Evolutionary conservation across 2,329 filamentous ascomycete species (phyloP), one percentile per base, ranked within the genome.

Genomic region (Trichoderma hamatum): DNA sequence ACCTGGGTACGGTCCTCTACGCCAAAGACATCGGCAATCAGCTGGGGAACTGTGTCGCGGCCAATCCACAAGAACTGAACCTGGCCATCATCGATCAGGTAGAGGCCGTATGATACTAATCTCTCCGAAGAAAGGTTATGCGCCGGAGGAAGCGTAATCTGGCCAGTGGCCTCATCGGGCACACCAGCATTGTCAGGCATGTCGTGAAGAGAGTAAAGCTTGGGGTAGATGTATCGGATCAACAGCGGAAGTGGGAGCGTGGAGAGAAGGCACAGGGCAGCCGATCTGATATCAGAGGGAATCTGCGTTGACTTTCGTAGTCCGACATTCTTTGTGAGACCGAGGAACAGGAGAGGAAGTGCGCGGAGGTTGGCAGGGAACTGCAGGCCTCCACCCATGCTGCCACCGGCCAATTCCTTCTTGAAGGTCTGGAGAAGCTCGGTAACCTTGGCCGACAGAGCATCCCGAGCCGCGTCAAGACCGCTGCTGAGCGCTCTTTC

Each of bases 31-130:
- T 99, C 96, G 64, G 86, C 81, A 51, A 98, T 84, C 36, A 99
- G 86, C 77, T 97, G 93, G 1, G 94, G 93, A 32, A 99, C 93
- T 1, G 95, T 91, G 73, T 99, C 95, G 43, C 94, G 90, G 16
- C 96, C 96, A 24, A 98, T 87, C 96, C 96, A 99, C 59, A 99
- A 82, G 86, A 99, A 99, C 79, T 99, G 96, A 6, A 93, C 97
- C 80, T 97, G 95, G 3, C 94, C 94, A 76, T 99, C 96, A 75
- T 99, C 96, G 75, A 99, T 96, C 69, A 99, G 87, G 80, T 99
- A 99, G 21, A 99, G 84, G 32, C 96, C 96, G 77, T 96, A 97
- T 0, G 94, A 88, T 3, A 93, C 92, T 61, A 99, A 87, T 58
- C 92, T 89, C 79, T 95, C 93, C 1, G 94, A 97, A 3, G 93